Evolutionary conservation across 2,329 filamentous ascomycete genomes (phyloP).

Genomic region (Alternaria sp.): DNA sequence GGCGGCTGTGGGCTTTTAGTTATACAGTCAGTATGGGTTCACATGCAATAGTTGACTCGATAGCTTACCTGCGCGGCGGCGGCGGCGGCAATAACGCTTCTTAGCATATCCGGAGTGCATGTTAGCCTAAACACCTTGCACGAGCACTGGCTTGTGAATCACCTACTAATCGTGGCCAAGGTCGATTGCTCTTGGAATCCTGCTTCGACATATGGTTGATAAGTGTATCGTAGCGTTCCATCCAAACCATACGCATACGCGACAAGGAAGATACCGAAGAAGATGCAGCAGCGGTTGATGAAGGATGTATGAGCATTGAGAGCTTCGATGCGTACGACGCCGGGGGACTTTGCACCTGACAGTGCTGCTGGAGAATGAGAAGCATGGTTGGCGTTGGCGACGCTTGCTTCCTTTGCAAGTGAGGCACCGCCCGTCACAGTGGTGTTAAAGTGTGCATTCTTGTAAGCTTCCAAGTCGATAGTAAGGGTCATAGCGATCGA

Average conservation of each 20-base stretch:
- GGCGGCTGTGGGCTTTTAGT: constrained; percentile 64
- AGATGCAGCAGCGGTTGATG: constrained; percentile 65
- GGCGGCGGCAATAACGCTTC: constrained; percentile 67
- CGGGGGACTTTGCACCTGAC: constrained; percentile 55
- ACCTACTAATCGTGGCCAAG: constrained; percentile 57
- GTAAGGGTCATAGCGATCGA: not conserved
- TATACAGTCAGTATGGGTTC: too few relatives aligned
- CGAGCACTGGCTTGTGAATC: too few relatives aligned
- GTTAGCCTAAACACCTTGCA: not conserved
- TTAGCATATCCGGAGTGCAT: constrained; percentile 56
- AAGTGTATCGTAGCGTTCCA: constrained; percentile 59
- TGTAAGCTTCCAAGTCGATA: not conserved
- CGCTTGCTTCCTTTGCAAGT: not conserved
- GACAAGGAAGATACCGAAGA: constrained; percentile 68
- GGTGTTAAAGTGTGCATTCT: not conserved
- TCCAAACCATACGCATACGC: constrained; percentile 69
- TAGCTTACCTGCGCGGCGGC: too few relatives aligned
- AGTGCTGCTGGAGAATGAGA: constrained; percentile 18
- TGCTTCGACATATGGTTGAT: constrained; percentile 62
- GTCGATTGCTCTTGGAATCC: constrained; percentile 63
- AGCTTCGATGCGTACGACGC: constrained; percentile 68
- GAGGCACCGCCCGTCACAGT: not conserved
- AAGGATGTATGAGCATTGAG: constrained; percentile 62
- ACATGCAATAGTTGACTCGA: too few relatives aligned
- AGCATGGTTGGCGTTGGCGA: not conserved